Evolutionary conservation across 2,329 filamentous ascomycete species (phyloP).

Genomic region (Claviceps pusilla): DNA sequence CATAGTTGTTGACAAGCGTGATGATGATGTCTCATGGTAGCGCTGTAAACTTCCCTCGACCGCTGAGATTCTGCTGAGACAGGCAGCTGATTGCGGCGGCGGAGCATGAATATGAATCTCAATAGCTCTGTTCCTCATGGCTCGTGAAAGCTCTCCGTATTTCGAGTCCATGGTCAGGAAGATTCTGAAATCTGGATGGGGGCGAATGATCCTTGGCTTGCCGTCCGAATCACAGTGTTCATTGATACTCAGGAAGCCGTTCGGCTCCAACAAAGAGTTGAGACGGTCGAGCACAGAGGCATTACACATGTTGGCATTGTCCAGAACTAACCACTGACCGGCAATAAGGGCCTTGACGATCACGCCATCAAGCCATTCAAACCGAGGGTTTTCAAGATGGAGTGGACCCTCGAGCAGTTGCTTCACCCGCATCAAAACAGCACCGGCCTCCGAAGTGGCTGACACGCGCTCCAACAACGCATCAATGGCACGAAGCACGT

Average conservation of each 20-base stretch:
- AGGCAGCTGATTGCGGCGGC: conserved; percentile 17
- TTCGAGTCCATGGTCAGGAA: conserved; percentile 88
- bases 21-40: conserved; percentile 23
- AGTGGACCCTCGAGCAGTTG: conserved; percentile 36
- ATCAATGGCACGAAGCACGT: conserved; percentile 24
- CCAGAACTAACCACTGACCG: conserved; percentile 84
- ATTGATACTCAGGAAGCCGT: conserved; percentile 78
- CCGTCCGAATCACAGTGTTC: conserved; percentile 79
- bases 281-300: conserved; percentile 86
- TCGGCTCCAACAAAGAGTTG: conserved; percentile 85
- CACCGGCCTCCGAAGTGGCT: conserved; percentile 29
- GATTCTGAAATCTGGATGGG: conserved; percentile 76
- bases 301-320: conserved; percentile 94
- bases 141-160: conserved; percentile 84
- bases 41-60: conserved; percentile 36
- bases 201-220: conserved; percentile 61
- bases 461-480: conserved; percentile 26
- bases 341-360: conserved; percentile 74
- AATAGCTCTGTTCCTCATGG: conserved; percentile 89
- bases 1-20: conserved; percentile 17
- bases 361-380: conserved; percentile 92
- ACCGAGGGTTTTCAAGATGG: conserved; percentile 57
- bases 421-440: conserved; percentile 32
- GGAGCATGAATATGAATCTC: conserved; percentile 62
- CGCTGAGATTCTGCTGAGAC: conserved; percentile 26